Evolutionary conservation across 164 flowering plant genomes (phyloP), one percentile per base, ranked within the genome.

Genomic region (Protea cynaroides): DNA sequence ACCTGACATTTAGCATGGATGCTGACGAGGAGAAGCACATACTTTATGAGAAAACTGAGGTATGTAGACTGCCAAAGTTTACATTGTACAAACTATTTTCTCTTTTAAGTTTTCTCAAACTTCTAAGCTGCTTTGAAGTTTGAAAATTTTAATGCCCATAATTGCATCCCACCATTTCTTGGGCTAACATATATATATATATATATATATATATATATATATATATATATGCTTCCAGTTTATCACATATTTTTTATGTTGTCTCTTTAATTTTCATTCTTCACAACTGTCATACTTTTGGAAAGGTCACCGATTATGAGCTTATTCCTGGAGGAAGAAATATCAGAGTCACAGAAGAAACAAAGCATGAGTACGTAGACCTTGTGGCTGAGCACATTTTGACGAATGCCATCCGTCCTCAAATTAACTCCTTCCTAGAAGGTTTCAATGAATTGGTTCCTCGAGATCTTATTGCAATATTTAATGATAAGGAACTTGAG

Each of bases 11-110:
- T 74, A 88, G 97, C 84, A 88, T 86, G 92, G 98, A 93, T 81
- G 85, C 97, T 11, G 98, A 93, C 74, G 97, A 93, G 78, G 97
- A 93, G 79, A 93, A 93, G 65, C 97, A 80, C 72, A 93, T 93
- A 19, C 92, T 93, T 25, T 93, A 87, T 63, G 98, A 87, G 79
- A 90, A 87, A 76, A 83, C 86, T 59, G 93, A 92, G 93, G 98
- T 89, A 71, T 64, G 71, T 53, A 13, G 23, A 44, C 21, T 7
- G n/a, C 47, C n/a, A 36, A 63, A 47, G 7, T 12, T n/a, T 25
- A 2, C 25, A 5, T 49, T 40, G 52, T 46, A 43, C 13, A 1
- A 23, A 8, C 55, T 3, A 1, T 49, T 49, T 49, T 49, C 14
- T 15, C 52, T 49, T 15, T 18, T 13, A 49, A 49, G 14, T 49